Evolutionary conservation across 768 basidiomycete genomes (phyloP), one percentile per base, ranked within the genome.

Genomic region (Neoboletus subvelutipes): DNA sequence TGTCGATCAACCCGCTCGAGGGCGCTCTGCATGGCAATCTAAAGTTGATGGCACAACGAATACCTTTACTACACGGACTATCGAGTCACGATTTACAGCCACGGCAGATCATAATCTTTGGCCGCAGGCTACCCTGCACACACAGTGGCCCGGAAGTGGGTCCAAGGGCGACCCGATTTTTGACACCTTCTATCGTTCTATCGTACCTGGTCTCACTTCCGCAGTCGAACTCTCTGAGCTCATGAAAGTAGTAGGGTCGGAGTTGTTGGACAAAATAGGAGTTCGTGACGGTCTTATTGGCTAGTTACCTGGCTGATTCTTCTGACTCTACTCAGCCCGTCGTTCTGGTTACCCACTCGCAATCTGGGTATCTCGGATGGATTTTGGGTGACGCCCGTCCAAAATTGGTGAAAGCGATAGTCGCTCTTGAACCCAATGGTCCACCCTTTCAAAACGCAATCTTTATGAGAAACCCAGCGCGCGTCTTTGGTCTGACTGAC

Each of bases 111-210:
- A 72, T 58, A 63, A 71, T 18, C 65, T 80, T 34, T 82, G 81
- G 81, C 76, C 80, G 0, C 73, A 78, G 60, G 77, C 80, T 4
- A 56, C 60, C 2, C 63, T 79, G 42, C 79, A 80, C 46, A 81
- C 78, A 0, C 80, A 81, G 55, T 82, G 81, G 81, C 80, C 79
- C 3, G 81, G 81, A 18, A 77, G 75, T 50, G 81, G 81, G n/a
- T 75, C 67, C 47, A 63, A 68, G 29, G 79, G 80, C 5, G 81
- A 83, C 50, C 60, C 73, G 0, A 62, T 64, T 11, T 83, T 82
- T 52, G 75, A 82, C 45, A 66, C 67, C 22, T 80, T 82, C 59
- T 82, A 76, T 52, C 70, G 73, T 5, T 78, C 80, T 1, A 72
- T 72, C 5, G 66, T 78, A 24, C 80, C 79, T 6, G 64, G 71